A percentile compares a stretch with the other conserved stretches of the same genome.
These are phyloP conservation scores for Melampsora americana DNA, from an alignment of 1,284 basidiomycete species.

Conservation along the genomic window DNA sequence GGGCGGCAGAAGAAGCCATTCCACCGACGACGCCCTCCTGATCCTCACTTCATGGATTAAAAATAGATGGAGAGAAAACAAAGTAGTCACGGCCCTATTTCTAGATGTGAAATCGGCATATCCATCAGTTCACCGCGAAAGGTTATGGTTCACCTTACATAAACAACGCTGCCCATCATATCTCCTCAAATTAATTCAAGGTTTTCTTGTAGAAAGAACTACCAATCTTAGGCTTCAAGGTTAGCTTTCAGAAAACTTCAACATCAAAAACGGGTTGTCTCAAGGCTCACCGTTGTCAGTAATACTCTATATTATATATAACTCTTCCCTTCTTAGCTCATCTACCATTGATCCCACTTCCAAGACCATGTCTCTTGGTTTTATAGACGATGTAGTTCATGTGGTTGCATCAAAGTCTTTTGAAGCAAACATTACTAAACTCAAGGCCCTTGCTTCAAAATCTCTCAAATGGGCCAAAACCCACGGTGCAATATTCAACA, in stretches of 20 bases:
- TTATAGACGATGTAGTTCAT: constrained; percentile 22
- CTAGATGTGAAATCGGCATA: constrained; percentile 30
- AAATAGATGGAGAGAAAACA: constrained; percentile 24
- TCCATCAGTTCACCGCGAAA: constrained; percentile 5
- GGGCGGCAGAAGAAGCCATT: not conserved
- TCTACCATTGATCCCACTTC: too few relatives aligned
- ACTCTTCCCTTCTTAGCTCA: not conserved
- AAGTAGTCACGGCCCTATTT: constrained; percentile 10
- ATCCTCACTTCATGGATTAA: constrained; percentile 7
- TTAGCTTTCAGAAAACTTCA: constrained; percentile 9
- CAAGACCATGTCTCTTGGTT: not conserved
- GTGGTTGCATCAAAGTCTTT: not conserved
- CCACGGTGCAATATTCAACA: constrained; percentile 17
- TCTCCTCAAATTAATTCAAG: not conserved
- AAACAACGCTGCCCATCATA: not conserved
- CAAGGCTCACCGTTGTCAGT: constrained; percentile 26
- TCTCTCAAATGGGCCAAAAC: not conserved
- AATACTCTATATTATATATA: constrained; percentile 29
- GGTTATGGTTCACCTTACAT: not conserved
- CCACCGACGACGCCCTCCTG: not conserved
- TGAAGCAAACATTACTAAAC: not conserved
- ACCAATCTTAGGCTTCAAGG: constrained; percentile 4
- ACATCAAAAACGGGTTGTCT: constrained; percentile 4
- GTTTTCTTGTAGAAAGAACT: not conserved
- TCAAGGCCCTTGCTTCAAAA: not conserved